These are phyloP conservation scores for Carex arenaria DNA, from an alignment of 202 grass and related monocot genomes.

Conservation along the genomic window DNA sequence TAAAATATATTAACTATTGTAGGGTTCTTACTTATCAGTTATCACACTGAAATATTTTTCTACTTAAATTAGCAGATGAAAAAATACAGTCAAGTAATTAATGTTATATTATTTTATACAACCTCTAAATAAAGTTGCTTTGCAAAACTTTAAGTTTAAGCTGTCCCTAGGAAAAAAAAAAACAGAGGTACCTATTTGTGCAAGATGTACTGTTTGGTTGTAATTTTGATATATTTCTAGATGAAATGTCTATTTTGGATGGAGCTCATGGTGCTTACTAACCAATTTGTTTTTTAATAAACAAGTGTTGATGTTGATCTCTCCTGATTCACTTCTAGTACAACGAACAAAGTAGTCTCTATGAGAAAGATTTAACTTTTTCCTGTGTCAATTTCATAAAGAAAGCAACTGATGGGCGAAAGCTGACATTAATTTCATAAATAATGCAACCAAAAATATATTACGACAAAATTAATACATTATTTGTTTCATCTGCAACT, in stretches of 20 bases:
- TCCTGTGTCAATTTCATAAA: slow-evolving; percentile 11
- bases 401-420: slow-evolving; percentile 18
- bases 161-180: slow-evolving; percentile 6
- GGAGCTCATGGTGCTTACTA: background rate
- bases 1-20: slow-evolving; percentile 5
- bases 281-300: slow-evolving; percentile 20
- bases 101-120: background rate
- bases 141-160: background rate
- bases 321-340: background rate
- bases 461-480: background rate
- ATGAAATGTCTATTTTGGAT: background rate
- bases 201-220: background rate
- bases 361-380: background rate
- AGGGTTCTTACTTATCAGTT: background rate
- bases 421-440: slow-evolving; percentile 4
- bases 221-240: background rate
- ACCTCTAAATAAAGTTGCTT: background rate
- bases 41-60: background rate
- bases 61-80: background rate
- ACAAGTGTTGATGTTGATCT: slow-evolving; percentile 12
- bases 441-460: background rate
- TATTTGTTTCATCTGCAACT: background rate
- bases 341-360: slow-evolving; percentile 5
- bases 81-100: background rate
- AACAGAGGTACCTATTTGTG: slow-evolving; percentile 1